phyloP scores from a whole-genome alignment of 306 rosid species.

The Vigna nakashimae region DNA sequence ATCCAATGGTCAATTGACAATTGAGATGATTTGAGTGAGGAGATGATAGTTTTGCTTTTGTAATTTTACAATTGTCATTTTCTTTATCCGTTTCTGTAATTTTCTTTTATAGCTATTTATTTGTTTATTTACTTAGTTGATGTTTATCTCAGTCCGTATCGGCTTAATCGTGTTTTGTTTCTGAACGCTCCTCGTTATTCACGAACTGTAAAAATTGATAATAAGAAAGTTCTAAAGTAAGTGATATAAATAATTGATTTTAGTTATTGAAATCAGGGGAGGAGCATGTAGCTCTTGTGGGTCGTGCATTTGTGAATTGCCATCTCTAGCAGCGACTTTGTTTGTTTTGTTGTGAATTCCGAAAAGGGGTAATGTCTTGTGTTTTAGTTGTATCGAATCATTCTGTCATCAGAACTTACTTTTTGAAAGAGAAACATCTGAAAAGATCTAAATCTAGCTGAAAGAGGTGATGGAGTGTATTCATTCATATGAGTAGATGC shows the following conservation, averaged over 20 bases:
- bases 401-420: not conserved
- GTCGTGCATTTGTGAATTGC: constrained; percentile 18
- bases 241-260: constrained; percentile 4
- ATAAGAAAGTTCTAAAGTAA: not conserved
- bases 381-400: not conserved
- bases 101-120: not conserved
- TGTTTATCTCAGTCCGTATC: not conserved
- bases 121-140: not conserved
- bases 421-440: constrained; percentile 24
- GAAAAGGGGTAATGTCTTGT: not conserved
- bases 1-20: not conserved
- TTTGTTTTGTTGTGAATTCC: constrained; percentile 20
- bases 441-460: constrained; percentile 7
- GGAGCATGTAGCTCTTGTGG: constrained; percentile 22
- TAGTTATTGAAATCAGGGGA: constrained; percentile 13
- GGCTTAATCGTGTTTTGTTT: not conserved
- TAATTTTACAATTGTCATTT: not conserved
- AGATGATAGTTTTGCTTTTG: not conserved
- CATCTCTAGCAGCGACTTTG: constrained; percentile 18
- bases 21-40: not conserved
- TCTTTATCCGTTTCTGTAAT: not conserved
- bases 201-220: not conserved
- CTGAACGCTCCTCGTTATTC: not conserved
- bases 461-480: constrained; percentile 10
- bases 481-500: not conserved